Evolutionary conservation across 2,329 filamentous ascomycete species (phyloP).

Genomic region (Clarireedia sp.): DNA sequence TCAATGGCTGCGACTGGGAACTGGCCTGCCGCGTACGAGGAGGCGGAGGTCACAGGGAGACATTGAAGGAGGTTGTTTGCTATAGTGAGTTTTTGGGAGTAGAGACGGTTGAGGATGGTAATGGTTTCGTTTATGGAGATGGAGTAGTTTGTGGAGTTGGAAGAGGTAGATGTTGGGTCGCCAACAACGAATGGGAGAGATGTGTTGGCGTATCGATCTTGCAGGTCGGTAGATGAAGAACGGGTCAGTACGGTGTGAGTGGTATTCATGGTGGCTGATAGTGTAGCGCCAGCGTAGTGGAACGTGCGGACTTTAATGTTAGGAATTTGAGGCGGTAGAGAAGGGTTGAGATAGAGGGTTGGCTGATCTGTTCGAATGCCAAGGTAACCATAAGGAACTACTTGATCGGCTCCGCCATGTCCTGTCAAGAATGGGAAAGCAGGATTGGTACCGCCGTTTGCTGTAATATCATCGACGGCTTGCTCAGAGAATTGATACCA

Average conservation of each 20-base stretch:
- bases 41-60: conserved; percentile 40
- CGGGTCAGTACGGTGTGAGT: conserved; percentile 58
- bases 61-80: conserved; percentile 59
- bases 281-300: conserved; percentile 58
- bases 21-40: conserved; percentile 52
- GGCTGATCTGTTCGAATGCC: conserved; percentile 54
- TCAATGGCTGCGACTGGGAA: conserved; percentile 62
- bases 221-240: conserved; percentile 38
- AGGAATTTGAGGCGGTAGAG: conserved; percentile 51
- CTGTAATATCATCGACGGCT: conserved; percentile 48
- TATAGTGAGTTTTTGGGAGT: conserved; percentile 45
- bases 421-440: conserved; percentile 58
- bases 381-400: conserved; percentile 59
- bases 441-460: conserved; percentile 43
- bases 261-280: conserved; percentile 52
- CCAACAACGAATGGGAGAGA: conserved; percentile 54
- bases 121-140: conserved; percentile 44
- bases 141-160: conserved; percentile 36
- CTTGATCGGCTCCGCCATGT: conserved; percentile 60
- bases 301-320: conserved; percentile 53
- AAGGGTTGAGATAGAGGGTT: conserved; percentile 54
- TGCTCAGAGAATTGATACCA: conserved; percentile 69
- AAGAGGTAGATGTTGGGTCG: conserved; percentile 30
- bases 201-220: conserved; percentile 47
- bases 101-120: conserved; percentile 49